These are phyloP conservation scores for Solanum paucissectum DNA, from an alignment of 257 asterid genomes.

Conservation along the genomic window DNA sequence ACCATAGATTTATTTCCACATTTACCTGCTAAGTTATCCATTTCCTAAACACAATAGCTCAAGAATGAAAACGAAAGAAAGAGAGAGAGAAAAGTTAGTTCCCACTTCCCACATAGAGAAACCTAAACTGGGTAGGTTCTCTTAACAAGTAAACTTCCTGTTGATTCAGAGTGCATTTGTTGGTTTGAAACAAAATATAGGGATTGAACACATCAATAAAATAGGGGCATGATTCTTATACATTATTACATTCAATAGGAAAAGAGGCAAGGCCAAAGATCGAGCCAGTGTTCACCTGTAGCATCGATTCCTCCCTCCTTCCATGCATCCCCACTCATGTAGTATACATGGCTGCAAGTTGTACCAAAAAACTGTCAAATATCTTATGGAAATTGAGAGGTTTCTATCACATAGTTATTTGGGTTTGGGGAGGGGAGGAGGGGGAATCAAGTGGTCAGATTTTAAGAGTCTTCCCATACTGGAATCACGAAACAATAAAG, in stretches of 20 bases:
- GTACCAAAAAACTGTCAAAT: background rate
- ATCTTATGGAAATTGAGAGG: background rate
- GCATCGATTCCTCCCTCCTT: constrained; percentile 99
- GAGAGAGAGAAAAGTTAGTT: background rate
- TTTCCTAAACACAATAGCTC: background rate
- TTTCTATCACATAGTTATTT: background rate
- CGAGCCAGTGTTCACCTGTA: constrained; percentile 58
- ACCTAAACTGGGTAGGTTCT: background rate
- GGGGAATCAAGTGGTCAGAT: background rate
- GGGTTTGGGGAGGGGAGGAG: background rate
- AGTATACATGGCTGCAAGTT: constrained; percentile 81
- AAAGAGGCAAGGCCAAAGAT: background rate
- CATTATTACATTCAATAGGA: background rate
- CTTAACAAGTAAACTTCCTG: background rate
- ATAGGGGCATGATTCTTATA: background rate
- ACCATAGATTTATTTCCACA: background rate
- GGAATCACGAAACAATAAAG: background rate
- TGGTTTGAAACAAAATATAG: background rate
- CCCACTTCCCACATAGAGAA: background rate
- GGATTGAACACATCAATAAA: background rate
- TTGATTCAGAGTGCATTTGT: background rate
- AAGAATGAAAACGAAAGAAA: background rate
- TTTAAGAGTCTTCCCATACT: background rate
- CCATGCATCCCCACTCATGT: constrained; percentile 99
- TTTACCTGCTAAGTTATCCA: background rate